Conservation (phyloP, 1,284 basidiomycete genomes). For the Tremellales sp. region DNA sequence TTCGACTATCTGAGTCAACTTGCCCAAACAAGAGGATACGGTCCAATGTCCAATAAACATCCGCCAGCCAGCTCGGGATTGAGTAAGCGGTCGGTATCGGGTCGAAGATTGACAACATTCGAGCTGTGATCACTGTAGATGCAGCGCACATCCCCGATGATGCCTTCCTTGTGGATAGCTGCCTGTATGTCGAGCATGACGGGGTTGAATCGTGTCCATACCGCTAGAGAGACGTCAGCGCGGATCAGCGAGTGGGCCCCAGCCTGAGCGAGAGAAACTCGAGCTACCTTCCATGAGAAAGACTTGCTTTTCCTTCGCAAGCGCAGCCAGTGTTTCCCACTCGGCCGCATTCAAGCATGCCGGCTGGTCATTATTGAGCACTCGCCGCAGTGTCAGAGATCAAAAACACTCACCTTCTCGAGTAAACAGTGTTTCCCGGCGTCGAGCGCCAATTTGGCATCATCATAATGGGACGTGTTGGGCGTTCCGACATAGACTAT, state of each 20-base stretch:
- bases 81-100: conserved; percentile 44
- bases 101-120: conserved; percentile 16
- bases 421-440: conserved; percentile 50
- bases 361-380: conserved; percentile 27
- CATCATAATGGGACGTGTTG: conserved; percentile 50
- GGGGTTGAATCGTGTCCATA: conserved; percentile 50
- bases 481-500: conserved; percentile 54
- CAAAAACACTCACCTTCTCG: conserved; percentile 45
- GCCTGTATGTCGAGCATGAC: conserved; percentile 40
- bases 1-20: conserved; percentile 2
- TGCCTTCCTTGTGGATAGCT: conserved; percentile 35
- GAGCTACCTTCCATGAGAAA: conserved; percentile 49
- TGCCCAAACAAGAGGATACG: conserved; percentile 40
- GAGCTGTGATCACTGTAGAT: conserved; percentile 42
- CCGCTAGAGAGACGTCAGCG: conserved; percentile 18
- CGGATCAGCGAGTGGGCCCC: background rate
- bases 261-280: background rate
- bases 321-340: conserved; percentile 41
- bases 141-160: conserved; percentile 41
- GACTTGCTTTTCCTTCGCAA: conserved; percentile 44
- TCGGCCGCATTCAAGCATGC: conserved; percentile 51
- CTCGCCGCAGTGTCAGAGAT: background rate
- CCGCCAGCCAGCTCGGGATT: conserved; percentile 51
- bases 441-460: conserved; percentile 46
- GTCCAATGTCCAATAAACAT: conserved; percentile 51